Evolutionary conservation across 2,329 filamentous ascomycete genomes (phyloP), one percentile per base, ranked within the genome.

Genomic region (Graphilbum sp.): DNA sequence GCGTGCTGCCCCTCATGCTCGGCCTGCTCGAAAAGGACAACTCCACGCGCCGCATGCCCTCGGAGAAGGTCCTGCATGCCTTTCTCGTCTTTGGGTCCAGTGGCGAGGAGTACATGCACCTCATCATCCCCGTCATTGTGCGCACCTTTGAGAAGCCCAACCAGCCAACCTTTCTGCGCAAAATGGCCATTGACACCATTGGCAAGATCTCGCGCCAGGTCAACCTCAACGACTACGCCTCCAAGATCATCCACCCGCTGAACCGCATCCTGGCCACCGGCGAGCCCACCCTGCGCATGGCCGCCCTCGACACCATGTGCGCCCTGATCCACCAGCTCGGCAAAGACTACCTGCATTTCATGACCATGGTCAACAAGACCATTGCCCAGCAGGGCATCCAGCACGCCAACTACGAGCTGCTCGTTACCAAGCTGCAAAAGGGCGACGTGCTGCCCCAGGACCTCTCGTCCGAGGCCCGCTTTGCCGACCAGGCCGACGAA

Each of bases 101-200:
- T 51, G 83, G 82, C 11, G 90, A 98, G 54, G 90, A 98, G 55
- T 98, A 98, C 56, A 98, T 98, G 90, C 90, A 98, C 54, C 67
- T 98, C 37, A 96, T 99, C 47, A 84, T 98, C 37, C 90, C 90
- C 0, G 85, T 93, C 27, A 86, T 98, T 50, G 87, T 98, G 9
- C 77, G 81, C 33, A 81, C 94, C 35, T 96, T 98, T 51, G 88
- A 98, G 54, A 92, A 85, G 52, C 73, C 80, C 24, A 77, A 80
- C 11, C 83, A 92, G 45, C 85, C 86, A 8, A 64, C 72, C 1
- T 79, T 79, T 42, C 74, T 95, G 35, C 73, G 85, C 38, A 92
- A 86, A 56, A 76, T 78, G 19, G 88, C 88, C 0, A 96, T 98
- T 47, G 92, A 98, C 50, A 93, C 86, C 0, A 77, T 98, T 43